Percentiles rank a stretch among this genome's conserved stretches.
phyloP scores from a whole-genome alignment of 352 stramenopile genomes.

The Globisporangium parvum region DNA sequence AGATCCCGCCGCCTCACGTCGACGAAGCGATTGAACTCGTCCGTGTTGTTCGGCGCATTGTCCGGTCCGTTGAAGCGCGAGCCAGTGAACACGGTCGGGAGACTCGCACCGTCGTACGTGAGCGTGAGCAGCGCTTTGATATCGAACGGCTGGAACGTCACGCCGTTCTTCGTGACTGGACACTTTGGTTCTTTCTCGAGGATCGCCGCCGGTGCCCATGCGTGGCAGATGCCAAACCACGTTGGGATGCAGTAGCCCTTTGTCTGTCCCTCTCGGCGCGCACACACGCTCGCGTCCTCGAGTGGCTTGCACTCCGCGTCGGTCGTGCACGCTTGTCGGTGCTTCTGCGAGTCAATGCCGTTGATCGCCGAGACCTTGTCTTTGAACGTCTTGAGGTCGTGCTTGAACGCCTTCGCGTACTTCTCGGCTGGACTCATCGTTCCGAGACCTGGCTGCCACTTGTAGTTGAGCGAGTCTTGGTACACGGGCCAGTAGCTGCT shows the following conservation, averaged over 20 bases:
- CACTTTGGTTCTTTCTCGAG: slow-evolving; percentile 1
- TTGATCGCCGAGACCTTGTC: slow-evolving; percentile 41
- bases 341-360: slow-evolving; percentile 36
- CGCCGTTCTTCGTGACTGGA: slow-evolving; percentile 6
- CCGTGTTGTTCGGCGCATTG: too few relatives aligned
- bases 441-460: slow-evolving; percentile 26
- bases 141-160: slow-evolving; percentile 11
- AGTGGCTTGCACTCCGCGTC: slow-evolving; percentile 27
- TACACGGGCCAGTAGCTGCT: slow-evolving; percentile 67
- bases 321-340: slow-evolving; percentile 20
- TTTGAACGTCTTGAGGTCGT: slow-evolving; percentile 31
- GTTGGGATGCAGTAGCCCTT: slow-evolving; percentile 42
- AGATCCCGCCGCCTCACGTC: too few relatives aligned
- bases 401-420: slow-evolving; percentile 42
- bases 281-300: slow-evolving; percentile 37
- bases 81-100: too few relatives aligned
- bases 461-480: slow-evolving; percentile 58
- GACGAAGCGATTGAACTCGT: too few relatives aligned
- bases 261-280: slow-evolving; percentile 22
- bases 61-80: too few relatives aligned
- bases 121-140: slow-evolving; percentile 17
- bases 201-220: slow-evolving; percentile 12
- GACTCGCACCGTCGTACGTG: slow-evolving; percentile 5
- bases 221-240: slow-evolving; percentile 18
- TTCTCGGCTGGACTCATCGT: slow-evolving; percentile 39